Conservation (phyloP, 2,329 filamentous ascomycete genomes). For the Epichloe sylvatica region DNA sequence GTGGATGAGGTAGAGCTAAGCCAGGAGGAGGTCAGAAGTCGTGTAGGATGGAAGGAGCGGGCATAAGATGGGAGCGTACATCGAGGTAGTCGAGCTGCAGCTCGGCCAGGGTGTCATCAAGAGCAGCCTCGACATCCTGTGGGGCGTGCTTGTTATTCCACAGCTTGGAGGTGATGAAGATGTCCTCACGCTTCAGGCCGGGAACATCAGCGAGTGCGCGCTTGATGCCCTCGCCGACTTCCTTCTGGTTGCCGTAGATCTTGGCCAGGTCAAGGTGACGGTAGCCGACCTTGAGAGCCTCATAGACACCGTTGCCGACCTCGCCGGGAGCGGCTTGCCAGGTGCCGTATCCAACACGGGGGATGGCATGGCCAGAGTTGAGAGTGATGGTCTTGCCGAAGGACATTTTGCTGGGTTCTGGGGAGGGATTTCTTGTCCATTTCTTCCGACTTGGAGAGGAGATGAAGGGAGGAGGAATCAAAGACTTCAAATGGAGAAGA, state of each 20-base stretch:
- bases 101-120: constrained; percentile 41
- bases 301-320: constrained; percentile 49
- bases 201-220: constrained; percentile 30
- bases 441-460: not conserved
- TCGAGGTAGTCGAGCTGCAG: constrained; percentile 45
- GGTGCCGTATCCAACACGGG: constrained; percentile 45
- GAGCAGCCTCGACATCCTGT: constrained; percentile 40
- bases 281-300: constrained; percentile 49
- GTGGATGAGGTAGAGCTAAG: constrained; percentile 45
- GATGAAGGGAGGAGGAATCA: not conserved
- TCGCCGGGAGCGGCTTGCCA: constrained; percentile 55
- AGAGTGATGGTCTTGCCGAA: constrained; percentile 41
- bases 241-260: constrained; percentile 50
- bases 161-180: constrained; percentile 56
- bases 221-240: constrained; percentile 43
- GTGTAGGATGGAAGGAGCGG: not conserved
- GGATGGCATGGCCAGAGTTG: constrained; percentile 54
- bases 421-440: not conserved
- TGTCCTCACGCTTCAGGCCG: constrained; percentile 38
- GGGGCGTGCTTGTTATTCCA: constrained; percentile 47
- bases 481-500: not conserved
- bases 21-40: not conserved
- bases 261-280: constrained; percentile 43
- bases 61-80: constrained; percentile 11
- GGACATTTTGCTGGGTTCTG: constrained; percentile 32